Conservation (phyloP, 1,284 basidiomycete species). For the Sporisorium iseilematis-ciliati region DNA sequence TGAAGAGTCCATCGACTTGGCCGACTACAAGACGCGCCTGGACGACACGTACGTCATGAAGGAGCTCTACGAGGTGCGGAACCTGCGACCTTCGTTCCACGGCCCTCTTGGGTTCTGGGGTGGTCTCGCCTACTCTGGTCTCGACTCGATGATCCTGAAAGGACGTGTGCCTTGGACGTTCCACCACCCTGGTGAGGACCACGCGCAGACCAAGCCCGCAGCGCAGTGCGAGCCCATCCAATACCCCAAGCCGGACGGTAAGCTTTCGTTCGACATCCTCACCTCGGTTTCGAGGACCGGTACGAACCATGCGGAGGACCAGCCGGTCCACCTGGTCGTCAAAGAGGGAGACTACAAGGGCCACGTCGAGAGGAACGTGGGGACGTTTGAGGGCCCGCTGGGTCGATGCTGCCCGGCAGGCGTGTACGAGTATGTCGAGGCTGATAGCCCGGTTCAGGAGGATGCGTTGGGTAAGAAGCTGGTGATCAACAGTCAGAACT, state of each 20-base stretch:
- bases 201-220: constrained; percentile 71
- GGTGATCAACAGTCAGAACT: constrained; percentile 90
- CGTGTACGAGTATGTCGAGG: constrained; percentile 93
- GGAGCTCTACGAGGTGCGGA: constrained; percentile 91
- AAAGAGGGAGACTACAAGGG: constrained; percentile 73
- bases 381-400: constrained; percentile 84
- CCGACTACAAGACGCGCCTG: constrained; percentile 80
- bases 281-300: constrained; percentile 91
- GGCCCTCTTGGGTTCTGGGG: constrained; percentile 87
- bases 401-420: constrained; percentile 92
- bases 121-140: constrained; percentile 88
- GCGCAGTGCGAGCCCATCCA: constrained; percentile 81
- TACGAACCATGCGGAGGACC: constrained; percentile 96
- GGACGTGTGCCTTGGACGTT: constrained; percentile 95
- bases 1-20: constrained; percentile 77
- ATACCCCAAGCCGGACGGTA: constrained; percentile 90
- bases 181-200: constrained; percentile 78
- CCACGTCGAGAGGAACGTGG: constrained; percentile 78
- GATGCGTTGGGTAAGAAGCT: constrained; percentile 82
- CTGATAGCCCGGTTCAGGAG: constrained; percentile 74
- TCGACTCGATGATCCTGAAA: constrained; percentile 87
- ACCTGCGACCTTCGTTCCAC: constrained; percentile 91
- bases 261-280: constrained; percentile 92
- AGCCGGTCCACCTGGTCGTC: constrained; percentile 84
- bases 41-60: constrained; percentile 86